Percentiles rank a stretch among this genome's conserved stretches.
Evolutionary conservation across 23 red algal genomes (phyloP).

Genomic region (Gracilaria caudata): DNA sequence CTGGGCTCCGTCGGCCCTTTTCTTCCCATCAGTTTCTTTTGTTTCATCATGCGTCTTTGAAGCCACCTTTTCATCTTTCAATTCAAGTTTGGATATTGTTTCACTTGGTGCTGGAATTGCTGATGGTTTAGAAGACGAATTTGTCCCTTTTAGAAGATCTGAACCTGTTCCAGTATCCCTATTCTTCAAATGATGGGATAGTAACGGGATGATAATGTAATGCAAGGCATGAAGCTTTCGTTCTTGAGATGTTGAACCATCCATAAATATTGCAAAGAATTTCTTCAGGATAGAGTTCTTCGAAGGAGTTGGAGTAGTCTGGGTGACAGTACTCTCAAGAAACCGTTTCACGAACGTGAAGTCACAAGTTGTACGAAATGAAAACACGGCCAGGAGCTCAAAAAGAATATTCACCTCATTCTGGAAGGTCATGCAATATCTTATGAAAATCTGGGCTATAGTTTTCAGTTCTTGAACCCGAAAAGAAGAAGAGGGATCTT

Average conservation of each 20-base stretch:
- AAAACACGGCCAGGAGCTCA: constrained; percentile 89
- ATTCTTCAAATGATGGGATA: constrained; percentile 55
- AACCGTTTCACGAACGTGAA: constrained; percentile 90
- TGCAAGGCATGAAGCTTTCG: constrained; percentile 85
- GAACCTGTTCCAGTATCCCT: not conserved
- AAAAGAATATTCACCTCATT: constrained; percentile 80
- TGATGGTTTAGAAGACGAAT: not conserved
- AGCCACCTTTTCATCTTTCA: not conserved
- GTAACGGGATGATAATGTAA: constrained; percentile 77
- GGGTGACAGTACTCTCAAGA: constrained; percentile 46
- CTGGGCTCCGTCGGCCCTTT: not conserved
- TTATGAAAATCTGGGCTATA: constrained; percentile 73
- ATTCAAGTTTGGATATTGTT: not conserved
- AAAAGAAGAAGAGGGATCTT: constrained; percentile 50
- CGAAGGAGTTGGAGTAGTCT: constrained; percentile 7
- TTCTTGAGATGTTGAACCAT: constrained; percentile 58
- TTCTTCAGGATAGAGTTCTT: constrained; percentile 57
- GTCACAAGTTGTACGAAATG: constrained; percentile 74
- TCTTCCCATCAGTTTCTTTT: not conserved
- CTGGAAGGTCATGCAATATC: constrained; percentile 59
- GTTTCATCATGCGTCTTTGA: too few species aligned
- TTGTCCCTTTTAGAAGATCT: not conserved
- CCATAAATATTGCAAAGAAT: constrained; percentile 74
- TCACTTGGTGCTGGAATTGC: not conserved
- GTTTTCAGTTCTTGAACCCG: constrained; percentile 73